Evolutionary conservation across 2,329 filamentous ascomycete genomes (phyloP).

Genomic region (Purpureocillium takamizusanense): DNA sequence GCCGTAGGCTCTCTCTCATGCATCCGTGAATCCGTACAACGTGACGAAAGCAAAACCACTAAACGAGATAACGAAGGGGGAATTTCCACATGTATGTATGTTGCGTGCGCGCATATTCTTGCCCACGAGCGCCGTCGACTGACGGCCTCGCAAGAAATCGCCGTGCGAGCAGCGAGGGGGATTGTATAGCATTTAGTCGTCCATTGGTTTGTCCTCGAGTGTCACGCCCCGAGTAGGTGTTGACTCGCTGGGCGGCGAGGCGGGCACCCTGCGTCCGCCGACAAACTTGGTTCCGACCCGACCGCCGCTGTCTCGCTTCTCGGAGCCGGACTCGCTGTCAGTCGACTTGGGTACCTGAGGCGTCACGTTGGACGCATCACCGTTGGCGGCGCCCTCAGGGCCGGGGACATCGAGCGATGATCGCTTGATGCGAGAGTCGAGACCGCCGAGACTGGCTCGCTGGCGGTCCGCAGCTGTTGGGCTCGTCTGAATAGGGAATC

Average conservation of each 20-base stretch:
- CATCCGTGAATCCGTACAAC: conserved; percentile 7
- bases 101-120: too few relatives aligned
- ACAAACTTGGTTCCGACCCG: conserved; percentile 34
- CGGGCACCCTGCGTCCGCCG: conserved; percentile 35
- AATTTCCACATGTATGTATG: background rate
- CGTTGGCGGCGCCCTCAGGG: conserved; percentile 34
- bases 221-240: conserved; percentile 33
- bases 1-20: conserved; percentile 4
- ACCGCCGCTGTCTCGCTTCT: conserved; percentile 58
- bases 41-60: conserved; percentile 2
- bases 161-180: too few relatives aligned
- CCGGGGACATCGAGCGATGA: conserved; percentile 77
- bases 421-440: conserved; percentile 41
- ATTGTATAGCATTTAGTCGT: conserved; percentile 32
- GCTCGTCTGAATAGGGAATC: conserved; percentile 74
- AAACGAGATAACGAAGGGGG: too few relatives aligned
- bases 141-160: too few relatives aligned
- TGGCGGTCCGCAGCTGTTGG: conserved; percentile 47
- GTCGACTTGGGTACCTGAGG: conserved; percentile 11
- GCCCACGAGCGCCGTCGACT: too few relatives aligned
- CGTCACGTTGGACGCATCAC: conserved; percentile 32
- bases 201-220: conserved; percentile 44
- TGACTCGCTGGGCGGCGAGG: conserved; percentile 19
- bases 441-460: conserved; percentile 40
- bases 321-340: conserved; percentile 18